These are phyloP conservation scores for Saccharata proteae DNA, from an alignment of 2,329 filamentous ascomycete genomes.

Conservation along the genomic window DNA sequence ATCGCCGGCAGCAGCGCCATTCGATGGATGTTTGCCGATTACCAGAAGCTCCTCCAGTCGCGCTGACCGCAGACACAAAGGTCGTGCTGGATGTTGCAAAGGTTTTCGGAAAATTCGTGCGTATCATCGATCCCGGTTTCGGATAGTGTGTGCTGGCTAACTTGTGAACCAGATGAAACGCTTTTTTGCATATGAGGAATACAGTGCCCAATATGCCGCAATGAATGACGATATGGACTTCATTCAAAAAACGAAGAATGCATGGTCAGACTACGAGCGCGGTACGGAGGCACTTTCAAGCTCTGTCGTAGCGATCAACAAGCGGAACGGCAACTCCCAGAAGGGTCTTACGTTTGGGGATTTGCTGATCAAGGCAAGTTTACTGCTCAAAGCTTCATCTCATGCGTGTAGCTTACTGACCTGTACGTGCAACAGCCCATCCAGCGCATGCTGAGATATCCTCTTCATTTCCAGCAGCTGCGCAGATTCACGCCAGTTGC, in stretches of 20 bases:
- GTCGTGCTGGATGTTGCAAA: constrained; percentile 42
- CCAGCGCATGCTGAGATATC: constrained; percentile 84
- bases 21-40: constrained; percentile 35
- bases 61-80: constrained; percentile 37
- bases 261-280: constrained; percentile 71
- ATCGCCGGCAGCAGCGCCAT: constrained; percentile 26
- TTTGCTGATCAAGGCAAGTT: constrained; percentile 70
- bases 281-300: constrained; percentile 75
- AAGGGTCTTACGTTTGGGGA: constrained; percentile 76
- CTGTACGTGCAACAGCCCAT: constrained; percentile 51
- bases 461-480: constrained; percentile 73
- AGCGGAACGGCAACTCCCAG: constrained; percentile 48
- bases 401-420: constrained; percentile 2
- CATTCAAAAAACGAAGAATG: constrained; percentile 53
- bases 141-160: constrained; percentile 21
- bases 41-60: constrained; percentile 23
- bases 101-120: constrained; percentile 42
- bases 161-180: constrained; percentile 50
- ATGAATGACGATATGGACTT: constrained; percentile 67
- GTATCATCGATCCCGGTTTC: constrained; percentile 20
- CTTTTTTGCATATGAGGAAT: constrained; percentile 84
- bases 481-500: constrained; percentile 70
- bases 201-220: constrained; percentile 77
- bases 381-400: not conserved
- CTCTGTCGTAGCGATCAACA: constrained; percentile 59